Percentiles rank a stretch among this genome's conserved stretches.
These are phyloP conservation scores for Beauveria australis DNA, from an alignment of 2,329 filamentous ascomycete genomes.

Conservation along the genomic window DNA sequence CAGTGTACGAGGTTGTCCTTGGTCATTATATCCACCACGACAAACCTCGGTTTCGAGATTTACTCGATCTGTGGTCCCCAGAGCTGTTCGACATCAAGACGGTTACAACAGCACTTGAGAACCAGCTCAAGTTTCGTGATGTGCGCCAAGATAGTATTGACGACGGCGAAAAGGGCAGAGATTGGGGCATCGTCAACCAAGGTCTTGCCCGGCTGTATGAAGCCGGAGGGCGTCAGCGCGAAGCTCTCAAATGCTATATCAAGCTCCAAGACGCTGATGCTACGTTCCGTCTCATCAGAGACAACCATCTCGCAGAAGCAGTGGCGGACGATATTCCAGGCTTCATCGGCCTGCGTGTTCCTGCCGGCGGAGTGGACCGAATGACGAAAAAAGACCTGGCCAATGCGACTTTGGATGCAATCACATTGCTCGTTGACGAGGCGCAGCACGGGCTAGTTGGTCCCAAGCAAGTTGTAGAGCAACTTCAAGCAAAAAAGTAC, in stretches of 20 bases:
- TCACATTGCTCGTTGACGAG: constrained; percentile 81
- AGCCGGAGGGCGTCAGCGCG: constrained; percentile 68
- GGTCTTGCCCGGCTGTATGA: constrained; percentile 78
- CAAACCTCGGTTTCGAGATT: constrained; percentile 63
- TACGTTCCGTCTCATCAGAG: constrained; percentile 75
- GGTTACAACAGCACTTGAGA: constrained; percentile 71
- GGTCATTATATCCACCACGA: constrained; percentile 80
- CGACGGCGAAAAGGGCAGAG: constrained; percentile 61
- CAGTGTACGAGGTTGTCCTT: constrained; percentile 82
- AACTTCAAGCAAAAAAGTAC: constrained; percentile 61
- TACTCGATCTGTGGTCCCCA: constrained; percentile 76
- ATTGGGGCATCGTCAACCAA: constrained; percentile 87
- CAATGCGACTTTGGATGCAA: constrained; percentile 71
- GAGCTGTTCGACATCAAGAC: constrained; percentile 75
- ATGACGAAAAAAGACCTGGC: constrained; percentile 66
- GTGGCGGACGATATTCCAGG: constrained; percentile 84
- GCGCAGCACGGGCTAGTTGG: constrained; percentile 81
- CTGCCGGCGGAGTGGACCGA: constrained; percentile 56
- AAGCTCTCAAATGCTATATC: constrained; percentile 85
- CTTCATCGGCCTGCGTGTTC: constrained; percentile 80
- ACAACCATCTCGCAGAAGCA: constrained; percentile 83
- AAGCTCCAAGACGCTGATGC: constrained; percentile 85
- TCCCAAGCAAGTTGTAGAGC: constrained; percentile 67
- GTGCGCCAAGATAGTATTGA: constrained; percentile 69
- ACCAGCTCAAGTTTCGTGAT: constrained; percentile 69